phyloP scores from a whole-genome alignment of 345 rosid genomes.

The Adansonia digitata region DNA sequence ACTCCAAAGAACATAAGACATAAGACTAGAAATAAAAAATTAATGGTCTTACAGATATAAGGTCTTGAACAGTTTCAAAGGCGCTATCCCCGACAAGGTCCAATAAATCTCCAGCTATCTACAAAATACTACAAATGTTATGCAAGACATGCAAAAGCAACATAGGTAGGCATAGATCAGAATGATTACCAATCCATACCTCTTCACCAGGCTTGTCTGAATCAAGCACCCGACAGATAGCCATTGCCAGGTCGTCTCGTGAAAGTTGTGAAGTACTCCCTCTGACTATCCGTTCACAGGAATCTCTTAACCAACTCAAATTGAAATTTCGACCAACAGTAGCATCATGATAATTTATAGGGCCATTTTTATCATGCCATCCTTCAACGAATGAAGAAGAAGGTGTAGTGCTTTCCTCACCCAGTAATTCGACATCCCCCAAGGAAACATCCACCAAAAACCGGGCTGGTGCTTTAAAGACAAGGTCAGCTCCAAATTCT shows the following conservation, averaged over 20 bases:
- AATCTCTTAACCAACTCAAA: conserved; percentile 84
- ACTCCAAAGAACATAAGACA: background rate
- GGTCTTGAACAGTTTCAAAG: conserved; percentile 91
- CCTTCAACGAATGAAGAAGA: conserved; percentile 38
- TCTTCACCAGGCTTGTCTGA: conserved; percentile 90
- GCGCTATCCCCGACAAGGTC: conserved; percentile 93
- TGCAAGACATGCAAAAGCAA: conserved; percentile 6
- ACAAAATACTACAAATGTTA: conserved; percentile 15
- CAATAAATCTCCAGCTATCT: conserved; percentile 90
- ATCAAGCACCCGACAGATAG: conserved; percentile 83
- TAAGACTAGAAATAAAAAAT: background rate
- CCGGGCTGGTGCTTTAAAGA: conserved; percentile 66
- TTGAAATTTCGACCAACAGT: conserved; percentile 38
- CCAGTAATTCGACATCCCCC: conserved; percentile 44
- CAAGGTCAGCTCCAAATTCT: conserved; percentile 82
- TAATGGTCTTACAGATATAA: conserved; percentile 49
- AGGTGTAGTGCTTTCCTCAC: conserved; percentile 34
- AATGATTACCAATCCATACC: conserved; percentile 42
- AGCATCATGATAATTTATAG: conserved; percentile 26
- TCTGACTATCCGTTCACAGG: conserved; percentile 62
- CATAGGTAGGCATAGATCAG: conserved; percentile 11
- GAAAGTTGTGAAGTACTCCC: conserved; percentile 74
- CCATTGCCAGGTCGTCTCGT: conserved; percentile 87
- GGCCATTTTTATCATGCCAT: conserved; percentile 40
- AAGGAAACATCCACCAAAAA: conserved; percentile 63